Base-by-base conservation (phyloP, 2,329 filamentous ascomycete species). In the Penicillium sp. region DNA sequence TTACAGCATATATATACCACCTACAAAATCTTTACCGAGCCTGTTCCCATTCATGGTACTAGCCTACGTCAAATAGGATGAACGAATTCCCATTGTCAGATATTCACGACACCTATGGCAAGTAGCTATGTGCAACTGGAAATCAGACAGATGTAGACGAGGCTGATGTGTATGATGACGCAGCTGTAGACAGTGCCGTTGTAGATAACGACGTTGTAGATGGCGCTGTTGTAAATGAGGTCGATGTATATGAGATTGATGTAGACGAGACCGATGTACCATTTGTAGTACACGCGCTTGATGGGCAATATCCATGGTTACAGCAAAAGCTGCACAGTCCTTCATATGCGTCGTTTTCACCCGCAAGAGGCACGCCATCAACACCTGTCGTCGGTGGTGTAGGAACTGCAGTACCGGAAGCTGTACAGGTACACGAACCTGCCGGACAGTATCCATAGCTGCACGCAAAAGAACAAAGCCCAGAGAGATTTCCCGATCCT, bases 261-360 rank as follows among this genome's bases (percentile, higher is more conserved):
- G 30, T 33, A 33, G 3, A 33, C 12, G 3, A 33, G 5, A 9
- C 12, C 9, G 30, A 33, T 33, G 30, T 28, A 28, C 30, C 9
- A 33, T 40, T 40, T 16, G 40, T 56, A 11, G 47, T 57, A 21
- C 55, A 57, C 16, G 55, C 55, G n/a, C 66, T 67, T 1, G 64
- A 48, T 0, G 77, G 77, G 50, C 76, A 79, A 56, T 80, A 80
- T 0, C 76, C 77, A 62, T 78, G 74, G 56, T 72, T 73, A 48
- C 77, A 80, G 12, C 74, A 68, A 58, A 71, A 81, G 56, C 71
- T 77, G 60, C 78, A 80, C 12, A 81, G 68, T 0, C 76, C 77
- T 42, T 70, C 60, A 57, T 80, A 81, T 1, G 68, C 65, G 2
- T 71, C 68, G 28, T 66, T 65, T 33, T 67, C 61, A 0, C 60